Evolutionary conservation across 2,329 filamentous ascomycete genomes (phyloP).

Genomic region (Cryphonectria nitschkei): DNA sequence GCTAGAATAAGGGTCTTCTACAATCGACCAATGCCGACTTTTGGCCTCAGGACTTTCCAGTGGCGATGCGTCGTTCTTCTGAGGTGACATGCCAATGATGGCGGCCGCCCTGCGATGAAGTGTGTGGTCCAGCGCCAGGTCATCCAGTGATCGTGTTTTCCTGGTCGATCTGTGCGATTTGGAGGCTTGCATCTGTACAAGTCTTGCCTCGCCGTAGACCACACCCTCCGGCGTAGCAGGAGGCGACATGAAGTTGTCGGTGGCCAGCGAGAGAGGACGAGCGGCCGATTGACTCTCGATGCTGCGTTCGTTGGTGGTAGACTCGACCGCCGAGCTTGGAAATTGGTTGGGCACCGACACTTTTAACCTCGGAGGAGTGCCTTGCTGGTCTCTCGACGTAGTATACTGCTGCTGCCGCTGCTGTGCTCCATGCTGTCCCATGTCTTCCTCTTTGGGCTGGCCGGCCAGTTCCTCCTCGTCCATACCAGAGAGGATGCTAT

Average conservation of each 20-base stretch:
- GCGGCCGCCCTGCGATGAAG: slow-evolving; percentile 1
- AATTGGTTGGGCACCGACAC: slow-evolving; percentile 26
- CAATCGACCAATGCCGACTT: slow-evolving; percentile 25
- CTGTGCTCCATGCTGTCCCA: not conserved
- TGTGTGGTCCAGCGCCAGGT: slow-evolving; percentile 19
- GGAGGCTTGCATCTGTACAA: slow-evolving; percentile 42
- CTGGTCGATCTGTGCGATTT: slow-evolving; percentile 34
- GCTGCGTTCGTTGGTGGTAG: slow-evolving; percentile 32
- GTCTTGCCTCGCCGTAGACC: slow-evolving; percentile 45
- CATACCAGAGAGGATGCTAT: not conserved
- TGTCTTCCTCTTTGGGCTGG: slow-evolving; percentile 1
- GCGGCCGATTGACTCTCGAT: slow-evolving; percentile 12
- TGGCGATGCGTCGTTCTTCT: slow-evolving; percentile 9
- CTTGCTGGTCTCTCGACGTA: not conserved
- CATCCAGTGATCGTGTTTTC: slow-evolving; percentile 44
- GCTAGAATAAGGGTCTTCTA: slow-evolving; percentile 22
- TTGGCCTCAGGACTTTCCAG: slow-evolving; percentile 19
- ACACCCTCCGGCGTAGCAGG: slow-evolving; percentile 42
- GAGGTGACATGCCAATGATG: not conserved
- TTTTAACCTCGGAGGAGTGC: not conserved
- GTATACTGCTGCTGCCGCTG: not conserved
- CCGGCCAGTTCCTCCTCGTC: not conserved
- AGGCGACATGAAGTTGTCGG: slow-evolving; percentile 39
- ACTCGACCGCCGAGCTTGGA: slow-evolving; percentile 43
- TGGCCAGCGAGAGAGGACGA: slow-evolving; percentile 35